These are phyloP conservation scores for Penicillium arizonense DNA, from an alignment of 495 filamentous ascomycete genomes.

Conservation along the genomic window DNA sequence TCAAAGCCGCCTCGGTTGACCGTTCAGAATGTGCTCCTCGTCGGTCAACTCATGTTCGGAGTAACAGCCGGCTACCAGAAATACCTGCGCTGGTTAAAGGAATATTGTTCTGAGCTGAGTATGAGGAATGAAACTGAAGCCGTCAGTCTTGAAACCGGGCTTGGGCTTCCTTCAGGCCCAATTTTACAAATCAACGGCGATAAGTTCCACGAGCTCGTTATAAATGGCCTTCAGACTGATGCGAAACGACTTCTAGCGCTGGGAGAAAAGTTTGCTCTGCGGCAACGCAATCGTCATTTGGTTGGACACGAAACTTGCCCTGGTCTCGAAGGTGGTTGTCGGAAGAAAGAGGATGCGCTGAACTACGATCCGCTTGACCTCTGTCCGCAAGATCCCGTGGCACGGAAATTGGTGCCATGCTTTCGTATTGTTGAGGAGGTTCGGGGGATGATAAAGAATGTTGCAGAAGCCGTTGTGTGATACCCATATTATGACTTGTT, in stretches of 20 bases:
- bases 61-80: slow-evolving; percentile 23
- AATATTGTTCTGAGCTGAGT: slow-evolving; percentile 14
- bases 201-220: slow-evolving; percentile 16
- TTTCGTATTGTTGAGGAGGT: slow-evolving; percentile 30
- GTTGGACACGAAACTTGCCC: slow-evolving; percentile 23
- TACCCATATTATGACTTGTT: slow-evolving; percentile 1
- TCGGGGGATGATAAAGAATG: slow-evolving; percentile 20
- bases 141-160: slow-evolving; percentile 15
- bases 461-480: slow-evolving; percentile 17
- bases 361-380: slow-evolving; percentile 25
- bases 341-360: slow-evolving; percentile 15
- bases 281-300: slow-evolving; percentile 26
- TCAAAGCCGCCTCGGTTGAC: slow-evolving; percentile 27
- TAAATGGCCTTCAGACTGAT: slow-evolving; percentile 19
- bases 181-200: slow-evolving; percentile 18
- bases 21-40: slow-evolving; percentile 25
- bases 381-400: slow-evolving; percentile 22
- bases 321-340: slow-evolving; percentile 17
- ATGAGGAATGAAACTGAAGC: slow-evolving; percentile 7
- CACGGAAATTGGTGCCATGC: slow-evolving; percentile 21
- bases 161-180: slow-evolving; percentile 13
- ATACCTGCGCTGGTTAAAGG: slow-evolving; percentile 21
- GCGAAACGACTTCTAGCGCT: slow-evolving; percentile 11
- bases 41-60: slow-evolving; percentile 26
- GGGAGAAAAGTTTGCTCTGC: slow-evolving; percentile 18